phyloP scores from a whole-genome alignment of 2,329 filamentous ascomycete species.

The Ceratocystis lukuohia region DNA sequence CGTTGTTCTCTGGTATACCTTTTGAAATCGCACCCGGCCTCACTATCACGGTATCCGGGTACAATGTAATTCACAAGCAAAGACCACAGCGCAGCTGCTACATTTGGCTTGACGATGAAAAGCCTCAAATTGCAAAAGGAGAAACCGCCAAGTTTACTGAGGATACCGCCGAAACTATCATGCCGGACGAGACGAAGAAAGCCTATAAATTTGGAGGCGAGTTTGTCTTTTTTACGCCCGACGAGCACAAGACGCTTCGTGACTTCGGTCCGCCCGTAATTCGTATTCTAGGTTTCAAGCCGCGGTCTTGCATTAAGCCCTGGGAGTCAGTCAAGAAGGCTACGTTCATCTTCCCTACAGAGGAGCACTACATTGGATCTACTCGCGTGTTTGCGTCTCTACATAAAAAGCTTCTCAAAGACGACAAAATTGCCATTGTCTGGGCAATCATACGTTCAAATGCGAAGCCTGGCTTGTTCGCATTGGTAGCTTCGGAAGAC shows the following conservation, averaged over 20 bases:
- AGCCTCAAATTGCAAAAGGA: conserved; percentile 62
- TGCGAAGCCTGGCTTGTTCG: conserved; percentile 64
- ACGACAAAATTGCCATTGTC: conserved; percentile 68
- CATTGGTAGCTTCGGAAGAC: conserved; percentile 63
- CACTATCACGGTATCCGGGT: conserved; percentile 83
- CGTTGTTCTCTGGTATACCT: conserved; percentile 74
- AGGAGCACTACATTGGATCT: conserved; percentile 79
- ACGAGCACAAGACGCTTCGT: conserved; percentile 66
- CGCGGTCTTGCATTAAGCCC: conserved; percentile 55
- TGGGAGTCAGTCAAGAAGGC: conserved; percentile 82
- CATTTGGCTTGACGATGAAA: conserved; percentile 78
- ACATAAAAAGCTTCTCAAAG: conserved; percentile 70
- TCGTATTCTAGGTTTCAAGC: conserved; percentile 88
- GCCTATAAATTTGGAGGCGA: conserved; percentile 94
- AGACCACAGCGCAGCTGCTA: conserved; percentile 70
- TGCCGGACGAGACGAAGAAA: conserved; percentile 72
- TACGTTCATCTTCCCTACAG: conserved; percentile 86
- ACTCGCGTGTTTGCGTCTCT: conserved; percentile 85
- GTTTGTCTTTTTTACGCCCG: conserved; percentile 69
- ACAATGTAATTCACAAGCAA: conserved; percentile 76
- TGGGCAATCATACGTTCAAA: conserved; percentile 83
- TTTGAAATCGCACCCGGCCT: conserved; percentile 78
- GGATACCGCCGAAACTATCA: conserved; percentile 61
- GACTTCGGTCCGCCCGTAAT: conserved; percentile 73
- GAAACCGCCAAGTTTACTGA: conserved; percentile 64